Evolutionary conservation across 1,139 yeast genomes (phyloP), one percentile per base, ranked within the genome.

Genomic region (Debaryomyces nepalensis): DNA sequence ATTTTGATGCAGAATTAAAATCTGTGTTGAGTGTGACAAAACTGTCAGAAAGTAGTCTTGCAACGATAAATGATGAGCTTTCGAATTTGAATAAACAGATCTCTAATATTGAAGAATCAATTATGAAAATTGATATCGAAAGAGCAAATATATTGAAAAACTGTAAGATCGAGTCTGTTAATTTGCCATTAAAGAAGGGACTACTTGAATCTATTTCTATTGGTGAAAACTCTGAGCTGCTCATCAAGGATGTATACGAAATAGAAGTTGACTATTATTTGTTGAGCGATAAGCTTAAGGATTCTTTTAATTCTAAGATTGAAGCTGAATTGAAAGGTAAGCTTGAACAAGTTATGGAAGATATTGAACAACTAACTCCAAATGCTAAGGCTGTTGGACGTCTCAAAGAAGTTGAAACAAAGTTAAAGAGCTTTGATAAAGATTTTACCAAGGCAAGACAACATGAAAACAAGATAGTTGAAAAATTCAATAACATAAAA

Each of bases 351-450:
- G 59, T 67, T 1, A 54, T 59, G 10, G 68, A 78, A 23, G 81
- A 75, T 27, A 64, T 91, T 40, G 84, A 81, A 37, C 67, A 68
- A 38, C 68, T 88, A 54, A 82, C 89, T 18, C 96, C 97, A 11
- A 90, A 90, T 59, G 73, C 83, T 20, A 85, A 86, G 52, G 97
- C 97, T 0, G 70, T 78, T 20, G 95, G 87, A 47, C 77, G 96
- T 55, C 73, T 88, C 40, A 76, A 71, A 35, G 93, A 86, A 44
- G 88, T 87, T 4, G 84, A 85, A 51, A 66, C 63, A 4, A 81
- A 81, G 50, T 72, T 86, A 34, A 73, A 74, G 15, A 80, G 73
- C 7, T 75, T 84, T 38, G 95, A 87, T 44, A 66, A 68, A 31
- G 95, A 88, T 53, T 84, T 87, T 45, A 75, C 77, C 6, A 63